Percentiles rank a stretch among this genome's conserved stretches.
phyloP scores from a whole-genome alignment of 805 yeast genomes.

The Torulaspora microellipsoides region DNA sequence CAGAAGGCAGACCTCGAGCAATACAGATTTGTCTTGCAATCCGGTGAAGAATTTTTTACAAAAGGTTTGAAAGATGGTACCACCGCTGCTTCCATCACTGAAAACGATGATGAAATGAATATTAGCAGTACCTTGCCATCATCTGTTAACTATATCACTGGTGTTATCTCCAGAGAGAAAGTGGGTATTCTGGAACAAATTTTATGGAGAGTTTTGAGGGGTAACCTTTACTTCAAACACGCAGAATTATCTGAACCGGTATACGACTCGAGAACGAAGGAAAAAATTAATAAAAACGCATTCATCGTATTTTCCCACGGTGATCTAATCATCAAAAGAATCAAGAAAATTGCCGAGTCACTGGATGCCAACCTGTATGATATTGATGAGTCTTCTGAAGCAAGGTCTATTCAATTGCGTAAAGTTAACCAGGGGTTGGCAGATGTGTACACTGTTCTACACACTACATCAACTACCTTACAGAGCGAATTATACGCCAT shows the following conservation, averaged over 20 bases:
- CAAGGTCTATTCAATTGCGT: constrained; percentile 37
- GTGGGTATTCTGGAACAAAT: constrained; percentile 59
- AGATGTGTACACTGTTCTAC: constrained; percentile 48
- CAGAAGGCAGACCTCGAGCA: constrained; percentile 59
- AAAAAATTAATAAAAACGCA: constrained; percentile 49
- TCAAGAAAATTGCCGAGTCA: constrained; percentile 64
- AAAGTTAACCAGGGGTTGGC: constrained; percentile 40
- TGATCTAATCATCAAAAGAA: constrained; percentile 52
- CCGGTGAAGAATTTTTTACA: constrained; percentile 47
- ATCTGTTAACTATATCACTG: constrained; percentile 52
- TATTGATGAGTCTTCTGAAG: constrained; percentile 42
- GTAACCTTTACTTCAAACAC: constrained; percentile 60
- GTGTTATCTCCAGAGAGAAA: constrained; percentile 60
- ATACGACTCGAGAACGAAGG: constrained; percentile 50
- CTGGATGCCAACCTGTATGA: constrained; percentile 58
- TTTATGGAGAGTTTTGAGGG: constrained; percentile 70
- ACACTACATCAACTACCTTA: constrained; percentile 48
- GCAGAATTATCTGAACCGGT: constrained; percentile 52
- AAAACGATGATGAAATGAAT: constrained; percentile 15
- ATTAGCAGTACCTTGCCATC: constrained; percentile 11
- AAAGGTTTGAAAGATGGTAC: constrained; percentile 25
- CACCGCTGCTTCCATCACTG: constrained; percentile 14
- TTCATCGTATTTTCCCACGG: constrained; percentile 73
- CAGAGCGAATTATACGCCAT: constrained; percentile 63
- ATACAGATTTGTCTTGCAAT: constrained; percentile 48